Evolutionary conservation across 768 basidiomycete genomes (phyloP), one percentile per base, ranked within the genome.

Genomic region (Leccinum disarticulatum): DNA sequence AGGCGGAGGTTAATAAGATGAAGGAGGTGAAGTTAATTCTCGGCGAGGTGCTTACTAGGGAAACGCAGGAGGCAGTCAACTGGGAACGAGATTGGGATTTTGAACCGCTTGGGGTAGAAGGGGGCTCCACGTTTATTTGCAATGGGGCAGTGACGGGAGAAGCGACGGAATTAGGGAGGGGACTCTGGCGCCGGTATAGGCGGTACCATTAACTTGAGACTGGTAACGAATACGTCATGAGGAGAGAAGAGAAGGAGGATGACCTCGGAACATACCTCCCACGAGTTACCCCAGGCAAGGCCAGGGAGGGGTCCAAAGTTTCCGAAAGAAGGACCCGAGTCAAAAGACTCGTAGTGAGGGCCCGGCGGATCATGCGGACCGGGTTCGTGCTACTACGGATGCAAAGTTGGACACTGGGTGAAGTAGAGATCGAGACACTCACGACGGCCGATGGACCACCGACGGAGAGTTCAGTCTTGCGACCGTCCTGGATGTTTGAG

Each of bases 291-390:
- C 73, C 71, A 74, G 7, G 54, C 61, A 65, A 60, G 68, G 7
- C 43, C 61, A 0, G 87, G 87, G 15, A 89, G 69, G 52, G 87
- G 87, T 5, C 88, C 88, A 58, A 87, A 79, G 71, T 91, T 91
- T 13, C 88, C 88, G 74, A 88, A 91, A 13, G 88, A 89, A 46
- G 85, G 82, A 1, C 83, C 86, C 35, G 88, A 90, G 64, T 85
- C 87, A 65, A 87, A 89, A 2, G 88, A 90, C 66, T 85, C 86
- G 69, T 90, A 89, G 62, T 81, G 86, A 6, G 87, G 84, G 49
- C 87, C 87, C 4, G 88, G 87, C 11, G 81, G 85, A 70, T 90
- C 88, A 61, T 85, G 73, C 9, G 87, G 87, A 19, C 87, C 83
- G 59, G 88, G 88, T 74, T 87, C 85, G 50, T 76, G 84, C 80